Evolutionary conservation across 148 eudicot genomes (phyloP).

Genomic region (Cornus controversa): DNA sequence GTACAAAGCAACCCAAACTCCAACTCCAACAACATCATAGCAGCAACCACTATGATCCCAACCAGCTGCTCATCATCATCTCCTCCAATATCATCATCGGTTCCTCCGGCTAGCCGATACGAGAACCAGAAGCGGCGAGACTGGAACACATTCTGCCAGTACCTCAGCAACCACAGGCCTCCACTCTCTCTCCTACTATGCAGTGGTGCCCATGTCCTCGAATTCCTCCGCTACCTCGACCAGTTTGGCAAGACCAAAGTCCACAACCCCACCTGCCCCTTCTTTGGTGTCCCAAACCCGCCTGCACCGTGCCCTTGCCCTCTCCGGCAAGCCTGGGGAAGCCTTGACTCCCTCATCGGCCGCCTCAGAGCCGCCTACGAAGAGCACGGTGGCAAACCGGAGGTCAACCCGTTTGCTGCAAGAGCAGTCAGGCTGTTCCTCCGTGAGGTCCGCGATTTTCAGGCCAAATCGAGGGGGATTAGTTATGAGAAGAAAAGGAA

Average conservation of each 20-base stretch:
- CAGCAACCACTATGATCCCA: neutral
- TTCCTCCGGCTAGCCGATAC: constrained; percentile 21
- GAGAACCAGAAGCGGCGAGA: constrained; percentile 41
- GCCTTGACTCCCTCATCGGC: constrained; percentile 31
- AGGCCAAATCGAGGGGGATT: constrained; percentile 28
- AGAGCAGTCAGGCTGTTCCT: constrained; percentile 24
- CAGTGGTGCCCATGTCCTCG: constrained; percentile 23
- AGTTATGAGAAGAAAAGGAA: constrained; percentile 29
- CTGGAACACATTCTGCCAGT: constrained; percentile 40
- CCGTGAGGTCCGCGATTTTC: constrained; percentile 27
- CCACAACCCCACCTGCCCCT: constrained; percentile 23
- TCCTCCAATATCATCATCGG: neutral
- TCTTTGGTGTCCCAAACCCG: constrained; percentile 23
- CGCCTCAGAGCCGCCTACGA: constrained; percentile 35
- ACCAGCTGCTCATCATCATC: neutral
- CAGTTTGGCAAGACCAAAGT: constrained; percentile 31
- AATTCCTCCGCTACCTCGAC: constrained; percentile 29
- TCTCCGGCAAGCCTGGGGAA: constrained; percentile 34
- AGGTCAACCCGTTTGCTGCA: constrained; percentile 26
- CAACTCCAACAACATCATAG: neutral
- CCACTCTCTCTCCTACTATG: constrained; percentile 23
- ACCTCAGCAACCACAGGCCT: constrained; percentile 30
- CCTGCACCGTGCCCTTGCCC: constrained; percentile 27
- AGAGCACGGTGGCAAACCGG: constrained; percentile 27
- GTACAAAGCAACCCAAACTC: neutral